These are phyloP conservation scores for Herpetomonas tarakana DNA, from an alignment of 208 protist genomes.

Conservation along the genomic window DNA sequence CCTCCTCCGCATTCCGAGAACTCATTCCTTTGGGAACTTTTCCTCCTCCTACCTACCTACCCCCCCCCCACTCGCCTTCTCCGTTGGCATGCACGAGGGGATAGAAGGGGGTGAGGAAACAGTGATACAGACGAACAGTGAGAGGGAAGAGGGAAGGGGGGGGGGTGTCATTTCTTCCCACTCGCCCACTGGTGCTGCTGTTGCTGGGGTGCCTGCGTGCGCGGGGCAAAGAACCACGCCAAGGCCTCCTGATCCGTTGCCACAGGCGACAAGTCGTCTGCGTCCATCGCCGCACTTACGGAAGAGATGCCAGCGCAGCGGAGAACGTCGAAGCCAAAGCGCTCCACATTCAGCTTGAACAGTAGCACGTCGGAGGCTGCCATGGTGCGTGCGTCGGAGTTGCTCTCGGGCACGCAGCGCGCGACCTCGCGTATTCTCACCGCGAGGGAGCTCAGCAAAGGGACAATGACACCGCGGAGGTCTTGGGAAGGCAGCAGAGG, in stretches of 20 bases:
- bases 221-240: constrained; percentile 61
- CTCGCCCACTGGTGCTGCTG: not conserved
- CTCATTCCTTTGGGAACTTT: too few relatives aligned
- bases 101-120: too few relatives aligned
- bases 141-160: too few relatives aligned
- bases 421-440: constrained; percentile 63
- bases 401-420: constrained; percentile 23
- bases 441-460: constrained; percentile 65
- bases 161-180: not conserved
- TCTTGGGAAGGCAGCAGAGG: constrained; percentile 63
- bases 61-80: too few relatives aligned
- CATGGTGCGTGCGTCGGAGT: constrained; percentile 21
- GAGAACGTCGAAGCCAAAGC: constrained; percentile 88
- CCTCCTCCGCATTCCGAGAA: too few relatives aligned
- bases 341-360: constrained; percentile 89
- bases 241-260: constrained; percentile 60
- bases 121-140: too few relatives aligned
- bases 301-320: constrained; percentile 47
- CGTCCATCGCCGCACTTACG: constrained; percentile 31
- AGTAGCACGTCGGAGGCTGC: constrained; percentile 72
- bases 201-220: not conserved
- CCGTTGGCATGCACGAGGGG: too few relatives aligned
- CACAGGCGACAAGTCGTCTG: constrained; percentile 26
- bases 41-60: too few relatives aligned
- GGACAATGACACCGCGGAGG: constrained; percentile 63